Percentiles rank a stretch among this genome's conserved stretches.
phyloP scores from a whole-genome alignment of 768 basidiomycete species.

The Amanita brunnescens region DNA sequence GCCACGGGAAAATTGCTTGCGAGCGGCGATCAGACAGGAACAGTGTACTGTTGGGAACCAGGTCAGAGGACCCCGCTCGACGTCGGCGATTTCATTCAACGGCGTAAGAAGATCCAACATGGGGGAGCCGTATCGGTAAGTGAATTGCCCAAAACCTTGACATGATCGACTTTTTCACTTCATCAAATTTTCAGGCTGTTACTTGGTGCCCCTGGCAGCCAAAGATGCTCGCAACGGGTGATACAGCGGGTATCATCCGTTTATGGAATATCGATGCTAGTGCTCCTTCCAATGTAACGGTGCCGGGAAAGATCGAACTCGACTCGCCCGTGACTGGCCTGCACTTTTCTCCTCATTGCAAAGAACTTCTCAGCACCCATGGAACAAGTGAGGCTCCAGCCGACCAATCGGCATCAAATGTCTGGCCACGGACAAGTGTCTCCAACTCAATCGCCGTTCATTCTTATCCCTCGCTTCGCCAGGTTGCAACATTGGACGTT shows the following conservation, averaged over 20 bases:
- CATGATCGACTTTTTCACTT: background rate
- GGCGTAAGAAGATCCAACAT: slow-evolving; percentile 68
- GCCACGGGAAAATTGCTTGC: slow-evolving; percentile 58
- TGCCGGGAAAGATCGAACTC: slow-evolving; percentile 36
- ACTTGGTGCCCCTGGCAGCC: slow-evolving; percentile 90
- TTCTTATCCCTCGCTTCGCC: slow-evolving; percentile 52
- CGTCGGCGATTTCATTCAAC: slow-evolving; percentile 44
- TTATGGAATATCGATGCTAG: slow-evolving; percentile 46
- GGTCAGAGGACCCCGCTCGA: slow-evolving; percentile 43
- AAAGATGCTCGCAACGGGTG: slow-evolving; percentile 72
- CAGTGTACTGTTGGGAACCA: slow-evolving; percentile 71
- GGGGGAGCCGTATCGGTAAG: slow-evolving; percentile 44
- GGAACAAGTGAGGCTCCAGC: slow-evolving; percentile 21
- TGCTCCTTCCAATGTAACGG: slow-evolving; percentile 32
- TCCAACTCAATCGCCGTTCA: slow-evolving; percentile 39
- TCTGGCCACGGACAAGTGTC: slow-evolving; percentile 13
- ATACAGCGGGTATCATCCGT: slow-evolving; percentile 43
- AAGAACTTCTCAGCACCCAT: slow-evolving; percentile 81
- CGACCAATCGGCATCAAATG: slow-evolving; percentile 3
- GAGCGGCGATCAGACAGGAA: slow-evolving; percentile 69
- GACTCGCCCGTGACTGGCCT: slow-evolving; percentile 60
- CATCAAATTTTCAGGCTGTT: slow-evolving; percentile 44
- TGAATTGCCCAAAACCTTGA: background rate
- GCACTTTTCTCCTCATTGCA: slow-evolving; percentile 70
- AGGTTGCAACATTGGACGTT: slow-evolving; percentile 33